These are phyloP conservation scores for Myxozyma mucilagina DNA, from an alignment of 805 yeast species.

Conservation along the genomic window DNA sequence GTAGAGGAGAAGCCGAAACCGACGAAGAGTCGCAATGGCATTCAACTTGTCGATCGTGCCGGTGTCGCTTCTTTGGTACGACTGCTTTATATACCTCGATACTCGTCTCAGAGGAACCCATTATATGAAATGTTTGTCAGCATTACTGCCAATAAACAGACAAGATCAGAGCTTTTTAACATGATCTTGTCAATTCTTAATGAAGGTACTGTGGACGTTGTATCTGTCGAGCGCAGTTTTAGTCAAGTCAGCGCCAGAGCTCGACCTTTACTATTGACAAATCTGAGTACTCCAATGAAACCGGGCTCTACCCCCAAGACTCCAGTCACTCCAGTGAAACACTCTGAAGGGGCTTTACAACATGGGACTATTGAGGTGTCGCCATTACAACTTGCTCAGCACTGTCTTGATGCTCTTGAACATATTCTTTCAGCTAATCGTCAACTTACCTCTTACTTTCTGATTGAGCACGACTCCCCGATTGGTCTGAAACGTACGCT, in stretches of 20 bases:
- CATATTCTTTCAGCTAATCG: conserved; percentile 65
- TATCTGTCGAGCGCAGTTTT: conserved; percentile 62
- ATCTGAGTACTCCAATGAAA: conserved; percentile 32
- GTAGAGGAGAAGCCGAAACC: conserved; percentile 34
- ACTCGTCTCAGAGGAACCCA: conserved; percentile 57
- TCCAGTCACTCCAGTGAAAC: conserved; percentile 18
- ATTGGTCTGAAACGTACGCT: conserved; percentile 42
- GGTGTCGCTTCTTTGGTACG: conserved; percentile 75
- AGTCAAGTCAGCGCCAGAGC: conserved; percentile 57
- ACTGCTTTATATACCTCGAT: conserved; percentile 69
- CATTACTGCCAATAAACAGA: conserved; percentile 74
- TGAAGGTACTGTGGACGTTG: conserved; percentile 69
- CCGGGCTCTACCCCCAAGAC: conserved; percentile 23
- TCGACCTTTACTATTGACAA: conserved; percentile 24
- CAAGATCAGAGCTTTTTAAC: conserved; percentile 71
- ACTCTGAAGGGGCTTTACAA: not conserved
- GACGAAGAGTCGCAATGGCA: conserved; percentile 48
- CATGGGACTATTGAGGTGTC: conserved; percentile 50
- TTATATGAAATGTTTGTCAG: conserved; percentile 65
- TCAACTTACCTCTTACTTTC: conserved; percentile 69
- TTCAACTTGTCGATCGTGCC: conserved; percentile 68
- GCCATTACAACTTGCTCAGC: conserved; percentile 71
- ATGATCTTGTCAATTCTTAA: conserved; percentile 66
- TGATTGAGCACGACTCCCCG: conserved; percentile 70
- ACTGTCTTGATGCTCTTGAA: conserved; percentile 72